Evolutionary conservation across 768 basidiomycete species (phyloP), one percentile per base, ranked within the genome.

Genomic region (Naganishia vaughanmartiniae): DNA sequence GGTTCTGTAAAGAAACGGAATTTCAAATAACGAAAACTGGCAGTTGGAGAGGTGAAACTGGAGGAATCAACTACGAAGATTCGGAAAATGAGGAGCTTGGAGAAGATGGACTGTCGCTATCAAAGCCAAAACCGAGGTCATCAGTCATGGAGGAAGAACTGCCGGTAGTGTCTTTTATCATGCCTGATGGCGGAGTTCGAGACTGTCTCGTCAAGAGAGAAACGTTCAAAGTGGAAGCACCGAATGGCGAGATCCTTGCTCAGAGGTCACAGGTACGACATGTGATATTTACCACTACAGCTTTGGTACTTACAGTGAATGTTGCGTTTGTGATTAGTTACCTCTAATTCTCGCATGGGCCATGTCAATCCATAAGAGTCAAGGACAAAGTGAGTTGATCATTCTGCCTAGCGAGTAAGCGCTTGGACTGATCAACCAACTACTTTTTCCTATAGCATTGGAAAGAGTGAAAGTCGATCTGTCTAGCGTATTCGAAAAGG

Each of bases 291-390:
- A 58, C 51, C 2, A 1, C 12, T 58, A 15, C 9, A 28, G 14
- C 33, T 34, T 12, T n/a, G 34, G 30, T 15, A 34, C 12, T 24
- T 9, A 34, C 30, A 9, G 7, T 39, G 31, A 9, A 12, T 28
- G 21, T 34, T 31, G 12, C 57, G n/a, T 15, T 26, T 6, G 7
- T 14, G 12, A n/a, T 42, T 74, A 94, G 91, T 80, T 95, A 1
- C 92, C 92, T 0, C 79, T 97, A 30, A 93, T 96, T 70, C 84
- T 95, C 46, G 86, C 94, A 0, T 98, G 94, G 95, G 94, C 95
- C 0, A 95, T 97, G 92, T 91, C 90, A 56, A 98, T 98, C 73
- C 96, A 99, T 81, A 99, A 99, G 79, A 91, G 90, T 14, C 96
- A 99, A 80, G 96, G 96, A 12, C 96, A 98, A 80, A 98, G 79